phyloP scores from a whole-genome alignment of 768 basidiomycete species.

The Daedaleopsis sinensis region DNA sequence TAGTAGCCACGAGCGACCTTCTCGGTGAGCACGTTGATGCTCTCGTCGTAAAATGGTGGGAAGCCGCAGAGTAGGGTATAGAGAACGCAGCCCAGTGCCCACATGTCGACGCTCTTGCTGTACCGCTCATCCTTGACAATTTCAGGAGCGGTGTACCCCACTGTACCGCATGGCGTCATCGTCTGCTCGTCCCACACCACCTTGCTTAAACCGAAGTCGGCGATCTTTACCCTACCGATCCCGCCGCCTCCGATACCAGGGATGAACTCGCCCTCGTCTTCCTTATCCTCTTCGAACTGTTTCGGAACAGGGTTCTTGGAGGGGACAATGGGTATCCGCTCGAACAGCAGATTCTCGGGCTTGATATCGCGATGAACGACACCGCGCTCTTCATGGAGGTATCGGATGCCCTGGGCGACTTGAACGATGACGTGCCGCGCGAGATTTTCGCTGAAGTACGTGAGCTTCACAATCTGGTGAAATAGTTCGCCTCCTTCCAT shows the following conservation, averaged over 20 bases:
- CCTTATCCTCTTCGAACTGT: conserved; percentile 97
- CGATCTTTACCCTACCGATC: conserved; percentile 97
- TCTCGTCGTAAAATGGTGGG: conserved; percentile 98
- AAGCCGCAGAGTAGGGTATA: conserved; percentile 98
- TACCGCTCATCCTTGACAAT: conserved; percentile 99
- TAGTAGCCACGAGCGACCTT: conserved; percentile 98
- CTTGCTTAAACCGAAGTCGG: conserved; percentile 97
- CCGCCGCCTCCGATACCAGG: conserved; percentile 94
- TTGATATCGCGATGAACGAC: conserved; percentile 99
- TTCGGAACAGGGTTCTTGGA: conserved; percentile 74
- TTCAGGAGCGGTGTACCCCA: conserved; percentile 98
- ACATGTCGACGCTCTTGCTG: conserved; percentile 98
- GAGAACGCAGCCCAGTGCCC: conserved; percentile 98
- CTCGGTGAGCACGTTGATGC: conserved; percentile 96
- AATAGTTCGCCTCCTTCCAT: conserved; percentile 99
- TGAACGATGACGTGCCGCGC: conserved; percentile 96
- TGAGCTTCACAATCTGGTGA: conserved; percentile 98
- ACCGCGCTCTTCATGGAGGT: conserved; percentile 96
- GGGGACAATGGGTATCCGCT: conserved; percentile 88
- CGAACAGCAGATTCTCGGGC: conserved; percentile 95
- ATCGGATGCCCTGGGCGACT: conserved; percentile 90
- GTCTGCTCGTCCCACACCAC: conserved; percentile 99
- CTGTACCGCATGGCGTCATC: conserved; percentile 99
- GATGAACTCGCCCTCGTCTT: conserved; percentile 96
- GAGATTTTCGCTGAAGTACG: conserved; percentile 98